Evolutionary conservation across 2,329 filamentous ascomycete genomes (phyloP), one percentile per base, ranked within the genome.

Genomic region (Sporothrix variecibatus): DNA sequence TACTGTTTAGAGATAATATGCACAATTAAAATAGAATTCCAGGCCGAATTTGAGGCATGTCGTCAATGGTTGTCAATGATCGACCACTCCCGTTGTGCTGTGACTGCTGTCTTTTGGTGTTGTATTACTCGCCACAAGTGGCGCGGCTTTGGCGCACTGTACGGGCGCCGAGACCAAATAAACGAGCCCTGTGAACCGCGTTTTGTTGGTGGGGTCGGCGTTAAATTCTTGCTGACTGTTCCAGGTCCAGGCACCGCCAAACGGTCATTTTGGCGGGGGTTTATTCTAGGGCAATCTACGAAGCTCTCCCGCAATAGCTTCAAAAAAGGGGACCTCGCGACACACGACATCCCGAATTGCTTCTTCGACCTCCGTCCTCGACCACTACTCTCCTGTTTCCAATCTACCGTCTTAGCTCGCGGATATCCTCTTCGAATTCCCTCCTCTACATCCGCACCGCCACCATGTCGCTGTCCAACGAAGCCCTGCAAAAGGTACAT

Each of bases 381-480:
- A 34, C 40, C 1, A n/a, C 40, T 6, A 28, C 64, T 23, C 28
- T 4, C 5, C 62, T 9, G 31, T 17, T 17, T 4, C 62, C 17
- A 1, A 34, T 31, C 34, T 26, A 34, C 9, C 20, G 7, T 7
- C 9, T 20, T 5, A 53, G 15, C 17, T 53, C 7, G 9, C 11
- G 23, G 28, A 2, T 15, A 2, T 4, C 20, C 17, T 9, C 26
- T 26, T 7, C 8, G 43, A 69, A 3, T 23, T 28, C 49, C 23
- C 31, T 40, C 8, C 49, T 20, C 6, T 7, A 8, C n/a, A 15
- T 40, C 60, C 60, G 17, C 62, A 20, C 34, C 17, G 38, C 58
- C 73, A 75, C 23, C 38, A 98, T 98, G 95, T 94, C 95, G 72
- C 96, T 98, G 79, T 92, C 95, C 72, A 97, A 97, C 80, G 94